phyloP scores from a whole-genome alignment of 495 filamentous ascomycete genomes.

The Neurospora pannonica region DNA sequence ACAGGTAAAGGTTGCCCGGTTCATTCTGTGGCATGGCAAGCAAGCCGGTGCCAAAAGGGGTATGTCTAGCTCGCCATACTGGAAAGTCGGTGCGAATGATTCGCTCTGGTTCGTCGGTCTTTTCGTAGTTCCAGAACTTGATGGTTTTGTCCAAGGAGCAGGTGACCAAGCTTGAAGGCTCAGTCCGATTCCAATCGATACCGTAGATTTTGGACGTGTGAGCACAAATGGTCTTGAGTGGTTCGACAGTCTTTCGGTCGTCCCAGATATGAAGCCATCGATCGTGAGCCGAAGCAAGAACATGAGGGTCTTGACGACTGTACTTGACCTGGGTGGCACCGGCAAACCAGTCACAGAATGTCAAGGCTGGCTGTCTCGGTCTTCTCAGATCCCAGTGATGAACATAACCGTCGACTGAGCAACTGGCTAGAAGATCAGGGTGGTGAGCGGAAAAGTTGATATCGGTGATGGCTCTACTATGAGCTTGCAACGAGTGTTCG shows the following conservation, averaged over 20 bases:
- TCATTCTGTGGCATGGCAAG: slow-evolving; percentile 88
- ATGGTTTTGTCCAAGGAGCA: slow-evolving; percentile 89
- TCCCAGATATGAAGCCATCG: slow-evolving; percentile 86
- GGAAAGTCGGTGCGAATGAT: slow-evolving; percentile 76
- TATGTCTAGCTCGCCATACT: slow-evolving; percentile 88
- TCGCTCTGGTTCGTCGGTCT: slow-evolving; percentile 57
- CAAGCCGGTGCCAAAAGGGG: slow-evolving; percentile 80
- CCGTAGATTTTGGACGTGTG: slow-evolving; percentile 97
- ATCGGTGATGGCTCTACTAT: slow-evolving; percentile 86
- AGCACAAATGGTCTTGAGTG: slow-evolving; percentile 73
- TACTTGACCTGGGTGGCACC: slow-evolving; percentile 95
- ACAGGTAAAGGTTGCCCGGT: slow-evolving; percentile 76
- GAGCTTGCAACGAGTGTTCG: slow-evolving; percentile 82
- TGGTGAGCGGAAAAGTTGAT: slow-evolving; percentile 95
- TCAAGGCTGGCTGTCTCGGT: slow-evolving; percentile 63
- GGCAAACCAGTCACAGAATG: slow-evolving; percentile 90
- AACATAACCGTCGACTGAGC: slow-evolving; percentile 86
- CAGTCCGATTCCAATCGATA: slow-evolving; percentile 83
- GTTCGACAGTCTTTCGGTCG: slow-evolving; percentile 66
- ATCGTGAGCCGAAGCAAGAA: slow-evolving; percentile 87
- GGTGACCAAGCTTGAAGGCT: slow-evolving; percentile 62
- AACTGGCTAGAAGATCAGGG: slow-evolving; percentile 81
- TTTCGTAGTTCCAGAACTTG: slow-evolving; percentile 84
- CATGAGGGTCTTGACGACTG: slow-evolving; percentile 75
- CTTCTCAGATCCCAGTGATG: slow-evolving; percentile 86